Evolutionary conservation across 441 rosid genomes (phyloP), one percentile per base, ranked within the genome.

Genomic region (Erysimum pusillum): DNA sequence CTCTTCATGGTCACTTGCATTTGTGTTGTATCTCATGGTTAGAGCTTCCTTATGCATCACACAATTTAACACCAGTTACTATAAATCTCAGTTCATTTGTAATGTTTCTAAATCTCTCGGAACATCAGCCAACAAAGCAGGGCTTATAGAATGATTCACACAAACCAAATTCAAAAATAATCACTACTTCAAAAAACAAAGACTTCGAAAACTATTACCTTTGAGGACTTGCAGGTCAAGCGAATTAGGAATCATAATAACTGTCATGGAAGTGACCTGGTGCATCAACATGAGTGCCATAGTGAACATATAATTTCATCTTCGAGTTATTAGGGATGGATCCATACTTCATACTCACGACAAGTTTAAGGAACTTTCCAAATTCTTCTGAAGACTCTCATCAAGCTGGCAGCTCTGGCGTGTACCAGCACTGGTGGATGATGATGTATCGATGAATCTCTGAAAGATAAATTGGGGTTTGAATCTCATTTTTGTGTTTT

Each of bases 211-310:
- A n/a, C n/a, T n/a, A n/a, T n/a, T n/a, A n/a, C n/a, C n/a, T n/a
- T 89, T 88, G 3, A 91, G 88, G 15, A 78, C 71, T 48, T 61
- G 82, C 52, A 91, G 83, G 63, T 91, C 91, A 17, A 91, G 91
- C 2, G 94, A 81, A 36, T 87, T 89, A 34, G 78, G 82, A 60
- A 48, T 91, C 90, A 57, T 85, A 89, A 71, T 88, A 89, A 10
- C 81, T 75, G 42, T 89, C 90, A 45, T 70, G 84, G 76, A 88
- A 76, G 73, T 91, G 94, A 2, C 94, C 90, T 0, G 97, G 94
- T 3, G 97, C 88, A 74, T 91, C 94, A 15, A 89, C 76, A 65
- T 91, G 97, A 4, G 97, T 89, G n/a, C 94, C 97, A 0, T 89
- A 76, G 77, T 91, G 97, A 14, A 84, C 72, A 4, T 84, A 80